Percentiles rank a stretch among this genome's conserved stretches.
These are phyloP conservation scores for Oryza nivara DNA, from an alignment of 176 grass and related monocot genomes.

Conservation along the genomic window DNA sequence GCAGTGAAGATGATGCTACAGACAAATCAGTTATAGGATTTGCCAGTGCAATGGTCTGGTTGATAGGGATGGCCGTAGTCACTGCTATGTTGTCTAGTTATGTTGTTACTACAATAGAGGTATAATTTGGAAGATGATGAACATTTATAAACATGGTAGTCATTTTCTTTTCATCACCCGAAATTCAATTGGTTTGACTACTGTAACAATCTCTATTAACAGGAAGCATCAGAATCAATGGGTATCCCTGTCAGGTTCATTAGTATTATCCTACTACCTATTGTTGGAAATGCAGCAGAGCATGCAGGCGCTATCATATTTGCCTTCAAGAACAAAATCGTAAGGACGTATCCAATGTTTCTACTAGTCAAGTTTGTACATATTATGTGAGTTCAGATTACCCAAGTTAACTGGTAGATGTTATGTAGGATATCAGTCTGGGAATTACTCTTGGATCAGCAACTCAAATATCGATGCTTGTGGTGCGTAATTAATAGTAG, in stretches of 20 bases:
- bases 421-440: too few species aligned
- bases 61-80: conserved; percentile 53
- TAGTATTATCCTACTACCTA: conserved; percentile 57
- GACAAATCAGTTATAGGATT: conserved; percentile 54
- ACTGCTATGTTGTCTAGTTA: conserved; percentile 62
- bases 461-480: too few species aligned
- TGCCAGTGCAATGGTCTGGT: conserved; percentile 50
- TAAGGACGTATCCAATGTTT: too few species aligned
- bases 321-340: too few species aligned
- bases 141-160: neutral
- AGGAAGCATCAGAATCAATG: conserved; percentile 51
- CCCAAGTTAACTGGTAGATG: too few species aligned
- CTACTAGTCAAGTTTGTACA: too few species aligned
- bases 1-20: conserved; percentile 22
- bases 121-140: conserved; percentile 6
- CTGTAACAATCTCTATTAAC: conserved; percentile 10
- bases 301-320: conserved; percentile 41
- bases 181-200: neutral
- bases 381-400: too few species aligned
- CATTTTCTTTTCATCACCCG: neutral
- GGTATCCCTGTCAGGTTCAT: conserved; percentile 52
- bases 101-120: conserved; percentile 60
- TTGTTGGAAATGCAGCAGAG: conserved; percentile 68
- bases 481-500: too few species aligned
- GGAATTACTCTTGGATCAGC: too few species aligned